phyloP scores from a whole-genome alignment of 352 stramenopile species.

The Globisporangium solare region DNA sequence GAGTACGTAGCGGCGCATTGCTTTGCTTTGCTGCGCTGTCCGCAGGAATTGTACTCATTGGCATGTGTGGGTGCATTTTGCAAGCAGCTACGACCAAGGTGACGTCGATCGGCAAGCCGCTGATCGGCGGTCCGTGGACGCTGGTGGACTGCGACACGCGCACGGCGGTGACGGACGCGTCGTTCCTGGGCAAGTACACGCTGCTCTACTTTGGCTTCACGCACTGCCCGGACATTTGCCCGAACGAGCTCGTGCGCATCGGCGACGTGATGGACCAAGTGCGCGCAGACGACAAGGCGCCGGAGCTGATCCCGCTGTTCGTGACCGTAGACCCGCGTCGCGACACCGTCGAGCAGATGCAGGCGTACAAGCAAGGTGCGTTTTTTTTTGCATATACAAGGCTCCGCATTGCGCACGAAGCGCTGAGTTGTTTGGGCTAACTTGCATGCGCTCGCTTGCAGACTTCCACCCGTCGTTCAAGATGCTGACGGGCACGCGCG shows the following conservation, averaged over 20 bases:
- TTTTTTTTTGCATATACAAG: not conserved
- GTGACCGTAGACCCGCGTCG: conserved; percentile 97
- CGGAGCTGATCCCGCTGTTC: conserved; percentile 91
- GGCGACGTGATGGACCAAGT: conserved; percentile 93
- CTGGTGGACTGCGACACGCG: conserved; percentile 89
- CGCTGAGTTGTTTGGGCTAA: not conserved
- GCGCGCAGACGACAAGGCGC: conserved; percentile 39
- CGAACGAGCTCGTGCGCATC: conserved; percentile 98
- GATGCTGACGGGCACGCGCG: conserved; percentile 90
- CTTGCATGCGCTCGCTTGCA: conserved; percentile 6
- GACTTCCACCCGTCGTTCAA: conserved; percentile 85
- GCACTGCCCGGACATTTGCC: conserved; percentile 99
- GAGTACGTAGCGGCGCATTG: conserved; percentile 29
- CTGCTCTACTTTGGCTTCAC: conserved; percentile 99
- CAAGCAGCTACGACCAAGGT: conserved; percentile 82
- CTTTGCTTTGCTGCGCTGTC: not conserved
- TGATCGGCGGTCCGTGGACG: conserved; percentile 90
- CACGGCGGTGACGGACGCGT: conserved; percentile 86
- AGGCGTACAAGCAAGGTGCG: conserved; percentile 91
- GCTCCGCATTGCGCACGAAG: not conserved
- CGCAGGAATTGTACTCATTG: too few relatives aligned
- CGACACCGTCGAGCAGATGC: conserved; percentile 96
- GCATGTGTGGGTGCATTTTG: not conserved
- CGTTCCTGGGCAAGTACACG: conserved; percentile 92
- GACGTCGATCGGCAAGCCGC: conserved; percentile 86